phyloP scores from a whole-genome alignment of 768 basidiomycete species.

The Xerocomus brunneocitrinus region DNA sequence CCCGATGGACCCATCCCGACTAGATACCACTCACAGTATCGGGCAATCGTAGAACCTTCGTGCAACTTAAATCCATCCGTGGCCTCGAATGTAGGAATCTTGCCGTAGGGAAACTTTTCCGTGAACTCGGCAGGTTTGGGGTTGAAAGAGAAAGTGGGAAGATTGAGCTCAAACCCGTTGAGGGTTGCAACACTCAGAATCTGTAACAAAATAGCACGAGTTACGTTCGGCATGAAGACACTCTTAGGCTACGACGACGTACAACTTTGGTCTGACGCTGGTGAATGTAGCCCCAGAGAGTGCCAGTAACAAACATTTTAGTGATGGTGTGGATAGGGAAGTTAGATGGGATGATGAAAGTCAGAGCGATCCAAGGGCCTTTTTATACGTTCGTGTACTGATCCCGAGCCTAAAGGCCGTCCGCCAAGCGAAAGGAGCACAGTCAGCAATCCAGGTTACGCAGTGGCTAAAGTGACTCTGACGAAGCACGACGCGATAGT shows the following conservation, averaged over 20 bases:
- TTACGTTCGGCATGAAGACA: neutral
- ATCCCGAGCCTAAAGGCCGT: neutral
- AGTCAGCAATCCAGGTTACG: neutral
- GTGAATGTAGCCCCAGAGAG: neutral
- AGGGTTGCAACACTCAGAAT: conserved; percentile 8
- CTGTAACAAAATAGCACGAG: neutral
- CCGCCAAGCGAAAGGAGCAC: neutral
- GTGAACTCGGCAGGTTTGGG: conserved; percentile 9
- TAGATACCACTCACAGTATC: conserved; percentile 1
- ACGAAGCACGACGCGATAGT: neutral
- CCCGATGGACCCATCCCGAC: neutral
- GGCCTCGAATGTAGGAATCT: conserved; percentile 10
- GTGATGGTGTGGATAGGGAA: neutral
- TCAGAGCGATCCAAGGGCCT: neutral
- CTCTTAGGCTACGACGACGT: neutral
- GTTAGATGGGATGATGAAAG: neutral
- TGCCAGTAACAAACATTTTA: neutral
- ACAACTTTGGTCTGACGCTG: neutral
- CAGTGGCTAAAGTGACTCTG: neutral
- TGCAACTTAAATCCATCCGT: conserved; percentile 6
- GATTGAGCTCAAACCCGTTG: conserved; percentile 5
- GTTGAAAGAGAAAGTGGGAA: neutral
- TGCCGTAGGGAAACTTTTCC: conserved; percentile 10
- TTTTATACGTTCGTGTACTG: neutral
- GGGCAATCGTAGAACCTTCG: conserved; percentile 11